Evolutionary conservation across 1,284 basidiomycete species (phyloP), one percentile per base, ranked within the genome.

Genomic region (Phylloboletellus chloephorus): DNA sequence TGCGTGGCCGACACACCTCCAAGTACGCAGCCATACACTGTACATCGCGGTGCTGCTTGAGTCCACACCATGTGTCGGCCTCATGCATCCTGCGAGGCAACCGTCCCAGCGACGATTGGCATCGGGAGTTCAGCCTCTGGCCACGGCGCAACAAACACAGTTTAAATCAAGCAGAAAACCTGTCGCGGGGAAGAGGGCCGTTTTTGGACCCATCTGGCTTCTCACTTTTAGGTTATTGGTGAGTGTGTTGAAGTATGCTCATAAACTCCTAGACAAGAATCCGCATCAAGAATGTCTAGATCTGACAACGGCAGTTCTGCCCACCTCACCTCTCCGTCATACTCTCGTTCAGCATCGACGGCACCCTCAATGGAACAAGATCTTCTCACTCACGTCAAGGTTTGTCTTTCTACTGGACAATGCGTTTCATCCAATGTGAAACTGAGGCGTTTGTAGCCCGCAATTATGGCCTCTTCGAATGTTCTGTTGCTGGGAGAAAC

Each of bases 401-500:
- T 52, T 13, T 38, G 54, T 41, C 6, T 23, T 26, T 24, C 16
- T 34, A 35, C 15, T n/a, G 8, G 13, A 36, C 4, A 28, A 22
- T 26, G 2, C 2, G 2, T 35, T 28, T 19, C 21, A 32, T 36
- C 12, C 9, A n/a, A 32, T 37, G 7, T 11, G n/a, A 31, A 4
- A 21, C 37, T 56, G 17, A 57, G 5, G 22, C 23, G 9, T 34
- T 21, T 19, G 21, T 32, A 56, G 58, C 20, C 35, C 29, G 31
- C 24, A 19, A 37, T 19, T 16, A 39, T 38, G n/a, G 11, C 28
- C 5, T 16, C 37, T 34, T 41, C 45, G 13, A 54, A 56, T 34
- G 26, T 56, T 19, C n/a, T 56, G 8, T 49, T 56, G 25, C 28
- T 56, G 2, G 58, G 56, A 25, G 58, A 58, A 31, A 60, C 46